Evolutionary conservation across 2,329 filamentous ascomycete genomes (phyloP).

Genomic region (Fusarium hainanense): DNA sequence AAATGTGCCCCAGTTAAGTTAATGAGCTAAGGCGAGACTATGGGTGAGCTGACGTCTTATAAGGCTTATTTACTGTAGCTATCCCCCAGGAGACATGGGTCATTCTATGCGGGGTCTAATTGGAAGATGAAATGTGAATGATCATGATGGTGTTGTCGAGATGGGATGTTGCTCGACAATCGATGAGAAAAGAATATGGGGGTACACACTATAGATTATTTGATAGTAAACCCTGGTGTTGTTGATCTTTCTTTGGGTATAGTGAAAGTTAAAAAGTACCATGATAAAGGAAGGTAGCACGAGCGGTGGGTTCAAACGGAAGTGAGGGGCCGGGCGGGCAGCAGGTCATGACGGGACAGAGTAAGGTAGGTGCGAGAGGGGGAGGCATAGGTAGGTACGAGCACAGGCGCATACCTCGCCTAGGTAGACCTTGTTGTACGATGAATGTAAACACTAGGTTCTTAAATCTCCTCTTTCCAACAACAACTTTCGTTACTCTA

Average conservation of each 20-base stretch:
- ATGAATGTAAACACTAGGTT: conserved; percentile 28
- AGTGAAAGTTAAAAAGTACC: background rate
- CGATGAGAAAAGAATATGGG: background rate
- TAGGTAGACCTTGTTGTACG: conserved; percentile 16
- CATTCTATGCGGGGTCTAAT: conserved; percentile 1
- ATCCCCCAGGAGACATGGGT: background rate
- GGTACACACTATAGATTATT: background rate
- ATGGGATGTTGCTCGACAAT: background rate
- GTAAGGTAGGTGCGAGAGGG: conserved; percentile 28
- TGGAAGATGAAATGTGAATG: background rate
- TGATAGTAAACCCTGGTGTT: background rate
- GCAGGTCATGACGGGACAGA: conserved; percentile 19
- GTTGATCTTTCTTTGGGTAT: background rate
- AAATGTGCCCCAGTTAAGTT: background rate
- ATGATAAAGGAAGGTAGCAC: conserved; percentile 25
- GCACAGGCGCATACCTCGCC: background rate
- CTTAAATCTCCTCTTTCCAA: conserved; percentile 13
- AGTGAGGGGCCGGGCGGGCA: conserved; percentile 40
- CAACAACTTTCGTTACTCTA: background rate
- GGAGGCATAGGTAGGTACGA: background rate
- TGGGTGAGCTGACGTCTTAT: conserved; percentile 10
- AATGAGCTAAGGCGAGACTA: background rate
- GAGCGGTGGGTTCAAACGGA: conserved; percentile 25
- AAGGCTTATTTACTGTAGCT: conserved; percentile 1
- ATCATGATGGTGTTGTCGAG: background rate